phyloP scores from a whole-genome alignment of 2,329 filamentous ascomycete species.

The Aspergillus carbonarius region DNA sequence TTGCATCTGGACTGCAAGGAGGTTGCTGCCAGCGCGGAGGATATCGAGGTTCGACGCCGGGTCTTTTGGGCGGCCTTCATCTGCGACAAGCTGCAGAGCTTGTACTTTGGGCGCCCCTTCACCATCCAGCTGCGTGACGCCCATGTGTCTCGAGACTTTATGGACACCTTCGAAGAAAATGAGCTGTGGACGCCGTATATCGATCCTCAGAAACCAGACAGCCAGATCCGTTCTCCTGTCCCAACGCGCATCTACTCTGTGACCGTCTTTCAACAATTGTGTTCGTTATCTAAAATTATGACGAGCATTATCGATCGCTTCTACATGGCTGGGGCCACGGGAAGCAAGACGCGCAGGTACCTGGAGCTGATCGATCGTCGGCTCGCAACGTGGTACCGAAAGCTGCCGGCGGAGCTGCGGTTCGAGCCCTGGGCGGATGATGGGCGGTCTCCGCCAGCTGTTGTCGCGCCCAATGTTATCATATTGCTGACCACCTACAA shows the following conservation, averaged over 20 bases:
- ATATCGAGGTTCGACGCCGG: constrained; percentile 29
- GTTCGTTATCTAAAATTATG: constrained; percentile 38
- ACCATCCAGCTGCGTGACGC: constrained; percentile 31
- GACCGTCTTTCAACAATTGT: constrained; percentile 38
- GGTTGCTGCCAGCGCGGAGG: constrained; percentile 16
- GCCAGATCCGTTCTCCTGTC: neutral
- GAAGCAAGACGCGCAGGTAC: constrained; percentile 18
- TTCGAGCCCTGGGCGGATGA: constrained; percentile 27
- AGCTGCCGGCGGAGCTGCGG: constrained; percentile 20
- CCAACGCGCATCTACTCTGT: constrained; percentile 30
- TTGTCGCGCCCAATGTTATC: constrained; percentile 32
- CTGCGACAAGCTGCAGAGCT: constrained; percentile 54
- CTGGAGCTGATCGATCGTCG: constrained; percentile 27
- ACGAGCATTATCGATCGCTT: constrained; percentile 38
- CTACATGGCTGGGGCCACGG: constrained; percentile 32
- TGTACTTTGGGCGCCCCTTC: constrained; percentile 55
- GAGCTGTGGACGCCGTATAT: constrained; percentile 27
- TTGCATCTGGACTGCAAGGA: constrained; percentile 42
- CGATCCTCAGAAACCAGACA: neutral
- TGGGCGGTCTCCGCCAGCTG: constrained; percentile 1
- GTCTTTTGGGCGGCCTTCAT: constrained; percentile 37
- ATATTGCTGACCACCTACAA: constrained; percentile 40
- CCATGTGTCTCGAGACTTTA: constrained; percentile 30
- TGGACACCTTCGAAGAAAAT: constrained; percentile 32
- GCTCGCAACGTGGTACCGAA: constrained; percentile 26